Evolutionary conservation across 176 grass and related monocot species (phyloP).

Genomic region (Cenchrus fungigraminus): DNA sequence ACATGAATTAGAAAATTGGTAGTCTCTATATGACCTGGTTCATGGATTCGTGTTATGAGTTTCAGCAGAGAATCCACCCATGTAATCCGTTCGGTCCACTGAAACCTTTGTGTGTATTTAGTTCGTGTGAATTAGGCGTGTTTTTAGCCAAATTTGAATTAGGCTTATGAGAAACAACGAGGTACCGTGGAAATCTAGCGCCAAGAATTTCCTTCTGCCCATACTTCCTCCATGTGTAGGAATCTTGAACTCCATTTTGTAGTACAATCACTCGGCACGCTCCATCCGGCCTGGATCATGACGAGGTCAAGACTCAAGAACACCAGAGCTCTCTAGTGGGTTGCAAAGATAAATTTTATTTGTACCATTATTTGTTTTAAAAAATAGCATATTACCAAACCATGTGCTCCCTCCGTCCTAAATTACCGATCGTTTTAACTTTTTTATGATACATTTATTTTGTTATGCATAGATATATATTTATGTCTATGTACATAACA

Average conservation of each 20-base stretch:
- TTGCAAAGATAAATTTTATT: not conserved
- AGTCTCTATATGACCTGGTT: not conserved
- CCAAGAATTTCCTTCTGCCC: slow-evolving; percentile 80
- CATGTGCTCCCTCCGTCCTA: not conserved
- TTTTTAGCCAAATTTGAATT: not conserved
- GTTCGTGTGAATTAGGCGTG: not conserved
- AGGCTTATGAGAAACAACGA: not conserved
- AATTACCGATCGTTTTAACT: no score
- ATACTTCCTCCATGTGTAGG: slow-evolving; percentile 66
- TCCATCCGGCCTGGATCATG: not conserved
- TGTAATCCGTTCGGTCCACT: not conserved
- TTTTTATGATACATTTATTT: no score
- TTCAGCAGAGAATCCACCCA: not conserved
- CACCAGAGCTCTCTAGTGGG: not conserved
- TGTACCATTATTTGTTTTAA: not conserved
- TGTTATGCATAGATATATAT: no score
- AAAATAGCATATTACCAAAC: not conserved
- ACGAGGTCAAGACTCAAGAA: not conserved
- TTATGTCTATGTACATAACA: no score
- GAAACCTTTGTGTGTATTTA: no score
- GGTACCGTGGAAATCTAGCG: slow-evolving; percentile 43
- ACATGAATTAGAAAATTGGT: not conserved
- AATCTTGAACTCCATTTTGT: not conserved
- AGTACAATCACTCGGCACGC: not conserved
- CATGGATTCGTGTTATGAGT: not conserved